Evolutionary conservation across 495 filamentous ascomycete genomes (phyloP), one percentile per base, ranked within the genome.

Genomic region (Daldinia concentrica): DNA sequence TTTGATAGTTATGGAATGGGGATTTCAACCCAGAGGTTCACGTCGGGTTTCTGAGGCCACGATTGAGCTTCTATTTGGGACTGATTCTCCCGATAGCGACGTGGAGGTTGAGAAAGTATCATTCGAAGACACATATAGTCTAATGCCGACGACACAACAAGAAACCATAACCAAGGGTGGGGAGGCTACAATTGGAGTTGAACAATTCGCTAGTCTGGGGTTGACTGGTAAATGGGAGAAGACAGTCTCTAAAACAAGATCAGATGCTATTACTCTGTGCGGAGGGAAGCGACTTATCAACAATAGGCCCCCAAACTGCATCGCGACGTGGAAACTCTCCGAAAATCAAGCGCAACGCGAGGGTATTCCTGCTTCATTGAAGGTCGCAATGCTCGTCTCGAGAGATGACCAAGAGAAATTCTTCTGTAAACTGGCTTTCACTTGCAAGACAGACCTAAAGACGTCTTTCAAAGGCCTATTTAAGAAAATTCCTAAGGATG

Each of bases 401-500:
- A 62, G 58, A 36, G 58, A 62, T 11, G 27, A 51, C 39, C 27
- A 32, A 27, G 58, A 62, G 26, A 62, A 62, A n/a, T 62, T 62
- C 58, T 50, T 34, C 15, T 62, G 58, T 43, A 51, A 36, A 22
- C 24, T 62, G 27, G 41, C 15, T 15, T 51, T 62, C 24, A 62
- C 58, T 8, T 62, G 58, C 43, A 62, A 62, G 43, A 51, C 58
- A 24, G 58, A 62, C 27, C 17, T 34, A n/a, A 62, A 51, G 43
- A 51, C 58, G 14, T 15, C 58, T 12, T 39, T 4, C 5, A n/a
- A 15, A 39, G 8, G 37, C 1, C 37, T 39, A 39, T 39, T 39
- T n/a, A 39, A n/a, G 14, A 39, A 39, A 5, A 39, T 39, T n/a
- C 37, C 37, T 39, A 39, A 39, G 37, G 37, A 39, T 39, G 37